A percentile compares a stretch with the other conserved stretches of the same genome.
Conservation (phyloP, 148 eudicot species). For the Rhododendron mucronatum region DNA sequence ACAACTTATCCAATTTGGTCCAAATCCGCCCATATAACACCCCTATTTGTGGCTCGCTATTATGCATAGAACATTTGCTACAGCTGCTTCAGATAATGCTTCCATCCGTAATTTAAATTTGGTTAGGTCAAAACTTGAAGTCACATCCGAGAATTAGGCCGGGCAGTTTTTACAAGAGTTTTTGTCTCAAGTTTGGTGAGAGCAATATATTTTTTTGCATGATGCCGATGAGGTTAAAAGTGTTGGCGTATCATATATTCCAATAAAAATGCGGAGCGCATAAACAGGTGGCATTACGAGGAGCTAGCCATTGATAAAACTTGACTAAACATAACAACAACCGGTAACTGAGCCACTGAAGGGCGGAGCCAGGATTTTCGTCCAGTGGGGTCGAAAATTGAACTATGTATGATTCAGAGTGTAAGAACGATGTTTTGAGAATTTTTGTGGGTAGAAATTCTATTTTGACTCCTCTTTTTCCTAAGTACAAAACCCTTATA, state of each 20-base stretch:
- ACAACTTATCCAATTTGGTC: too few species aligned
- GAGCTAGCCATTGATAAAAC: background rate
- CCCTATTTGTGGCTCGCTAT: background rate
- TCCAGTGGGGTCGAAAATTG: too few species aligned
- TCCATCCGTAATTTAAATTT: background rate
- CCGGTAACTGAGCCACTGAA: too few species aligned
- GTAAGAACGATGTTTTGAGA: too few species aligned
- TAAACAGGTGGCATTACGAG: background rate
- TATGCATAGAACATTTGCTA: background rate
- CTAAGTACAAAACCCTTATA: too few species aligned
- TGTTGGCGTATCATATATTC: background rate
- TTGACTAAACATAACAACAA: background rate
- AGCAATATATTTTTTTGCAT: background rate
- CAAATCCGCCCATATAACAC: too few species aligned
- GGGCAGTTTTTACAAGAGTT: background rate
- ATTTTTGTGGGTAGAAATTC: too few species aligned
- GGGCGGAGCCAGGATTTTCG: too few species aligned
- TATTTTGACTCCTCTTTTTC: too few species aligned
- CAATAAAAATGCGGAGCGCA: background rate
- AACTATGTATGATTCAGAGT: too few species aligned
- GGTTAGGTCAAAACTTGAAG: background rate
- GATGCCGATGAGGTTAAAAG: background rate
- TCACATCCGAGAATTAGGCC: background rate
- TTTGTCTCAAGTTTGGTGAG: background rate
- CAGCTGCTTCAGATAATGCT: background rate